A percentile compares a stretch with the other conserved stretches of the same genome.
These are phyloP conservation scores for Naganishia cerealis DNA, from an alignment of 1,284 basidiomycete genomes.

Conservation along the genomic window DNA sequence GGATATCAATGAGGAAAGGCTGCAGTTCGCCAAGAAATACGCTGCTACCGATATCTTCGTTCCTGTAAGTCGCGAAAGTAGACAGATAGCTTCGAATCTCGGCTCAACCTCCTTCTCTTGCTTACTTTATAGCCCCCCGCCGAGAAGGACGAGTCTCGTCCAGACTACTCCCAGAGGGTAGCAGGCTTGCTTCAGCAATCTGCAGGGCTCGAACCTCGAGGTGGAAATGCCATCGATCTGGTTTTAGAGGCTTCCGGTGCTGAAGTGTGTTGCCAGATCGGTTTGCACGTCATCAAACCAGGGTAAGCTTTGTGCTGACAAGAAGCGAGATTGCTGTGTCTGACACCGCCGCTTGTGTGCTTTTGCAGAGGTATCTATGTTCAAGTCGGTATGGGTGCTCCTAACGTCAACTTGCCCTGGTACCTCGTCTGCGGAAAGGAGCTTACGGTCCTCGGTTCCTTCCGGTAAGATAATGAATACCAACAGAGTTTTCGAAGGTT, in stretches of 20 bases:
- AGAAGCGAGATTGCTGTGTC: not conserved
- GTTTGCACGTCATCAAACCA: constrained; percentile 62
- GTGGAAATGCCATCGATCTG: constrained; percentile 59
- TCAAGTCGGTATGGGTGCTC: constrained; percentile 51
- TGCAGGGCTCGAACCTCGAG: constrained; percentile 56
- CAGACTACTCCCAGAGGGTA: constrained; percentile 64
- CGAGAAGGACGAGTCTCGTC: constrained; percentile 65
- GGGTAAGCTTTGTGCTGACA: constrained; percentile 54
- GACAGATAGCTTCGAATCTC: not conserved
- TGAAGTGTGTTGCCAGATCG: constrained; percentile 64
- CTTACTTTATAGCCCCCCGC: constrained; percentile 53
- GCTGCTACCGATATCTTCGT: constrained; percentile 81
- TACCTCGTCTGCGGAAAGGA: constrained; percentile 50
- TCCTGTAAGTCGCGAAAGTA: constrained; percentile 55
- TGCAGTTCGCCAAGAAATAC: constrained; percentile 82
- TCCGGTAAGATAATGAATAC: constrained; percentile 45
- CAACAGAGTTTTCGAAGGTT: not conserved
- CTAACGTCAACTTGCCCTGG: constrained; percentile 51
- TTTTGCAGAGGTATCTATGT: constrained; percentile 46
- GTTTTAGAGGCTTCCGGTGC: constrained; percentile 64
- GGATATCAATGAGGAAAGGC: constrained; percentile 75
- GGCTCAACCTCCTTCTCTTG: constrained; percentile 22
- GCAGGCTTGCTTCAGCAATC: constrained; percentile 54
- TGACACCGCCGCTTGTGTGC: constrained; percentile 19
- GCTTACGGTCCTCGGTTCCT: constrained; percentile 50